Conservation (phyloP, 768 basidiomycete genomes). For the Termitomyces eurrhizus region DNA sequence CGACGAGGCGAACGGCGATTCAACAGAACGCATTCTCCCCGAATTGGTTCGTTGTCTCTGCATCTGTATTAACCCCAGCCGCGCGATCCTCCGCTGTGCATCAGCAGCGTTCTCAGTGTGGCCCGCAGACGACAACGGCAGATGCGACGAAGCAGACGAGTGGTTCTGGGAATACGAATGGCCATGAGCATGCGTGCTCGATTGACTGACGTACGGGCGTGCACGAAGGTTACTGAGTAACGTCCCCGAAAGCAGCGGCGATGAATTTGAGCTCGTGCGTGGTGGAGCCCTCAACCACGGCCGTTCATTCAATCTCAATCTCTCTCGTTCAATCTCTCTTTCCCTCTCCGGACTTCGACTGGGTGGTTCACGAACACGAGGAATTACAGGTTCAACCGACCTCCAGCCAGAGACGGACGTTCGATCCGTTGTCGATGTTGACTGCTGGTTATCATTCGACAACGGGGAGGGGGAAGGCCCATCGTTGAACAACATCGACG, state of each 20-base stretch:
- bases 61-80: constrained; percentile 28
- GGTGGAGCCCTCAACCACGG: neutral
- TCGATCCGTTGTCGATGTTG: neutral
- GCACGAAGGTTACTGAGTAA: constrained; percentile 2
- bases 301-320: neutral
- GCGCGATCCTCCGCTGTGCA: constrained; percentile 32
- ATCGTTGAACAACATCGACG: constrained; percentile 9
- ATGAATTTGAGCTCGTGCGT: neutral
- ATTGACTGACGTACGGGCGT: constrained; percentile 11
- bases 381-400: neutral
- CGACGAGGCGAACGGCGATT: neutral
- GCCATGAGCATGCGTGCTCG: neutral
- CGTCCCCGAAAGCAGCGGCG: neutral
- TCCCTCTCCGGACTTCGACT: constrained; percentile 1
- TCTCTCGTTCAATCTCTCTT: neutral
- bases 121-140: constrained; percentile 26
- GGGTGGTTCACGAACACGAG: neutral
- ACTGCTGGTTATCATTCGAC: neutral
- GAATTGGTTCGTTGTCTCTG: constrained; percentile 2
- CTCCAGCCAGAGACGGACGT: neutral
- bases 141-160: constrained; percentile 13
- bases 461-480: neutral
- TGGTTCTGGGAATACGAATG: constrained; percentile 23
- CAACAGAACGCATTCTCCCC: neutral
- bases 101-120: constrained; percentile 43